Percentiles rank a stretch among this genome's conserved stretches.
Evolutionary conservation across 179 eudicot species (phyloP).

Genomic region (Carnegiea gigantea): DNA sequence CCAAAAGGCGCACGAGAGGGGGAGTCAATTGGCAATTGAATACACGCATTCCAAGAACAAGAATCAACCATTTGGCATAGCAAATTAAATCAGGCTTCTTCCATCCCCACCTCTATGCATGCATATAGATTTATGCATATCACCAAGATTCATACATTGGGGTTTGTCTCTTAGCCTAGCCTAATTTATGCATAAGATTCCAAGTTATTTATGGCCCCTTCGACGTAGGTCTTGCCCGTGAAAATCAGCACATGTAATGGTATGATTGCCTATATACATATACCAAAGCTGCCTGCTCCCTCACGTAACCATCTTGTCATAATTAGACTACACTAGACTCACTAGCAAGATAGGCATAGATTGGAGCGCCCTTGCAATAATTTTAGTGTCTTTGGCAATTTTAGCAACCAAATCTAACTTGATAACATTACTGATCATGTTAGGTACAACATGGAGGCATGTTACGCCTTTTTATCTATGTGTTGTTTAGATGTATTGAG

Average conservation of each 20-base stretch:
- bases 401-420: not conserved
- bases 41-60: slow-evolving; percentile 4
- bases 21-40: not conserved
- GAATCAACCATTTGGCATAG: not conserved
- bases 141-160: not conserved
- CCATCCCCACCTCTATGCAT: not conserved
- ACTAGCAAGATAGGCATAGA: not conserved
- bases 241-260: not conserved
- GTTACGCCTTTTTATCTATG: no score
- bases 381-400: not conserved
- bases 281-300: not conserved
- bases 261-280: not conserved
- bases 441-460: not conserved
- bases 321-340: not conserved
- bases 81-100: not conserved
- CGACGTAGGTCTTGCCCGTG: not conserved
- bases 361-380: not conserved
- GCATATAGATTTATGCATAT: not conserved
- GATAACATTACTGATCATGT: not conserved
- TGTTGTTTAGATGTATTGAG: no score
- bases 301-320: slow-evolving; percentile 1
- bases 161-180: not conserved
- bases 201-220: slow-evolving; percentile 16
- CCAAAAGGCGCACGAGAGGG: not conserved
- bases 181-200: slow-evolving; percentile 23